Base-by-base conservation (phyloP, 1,139 yeast species). In the Yamadazyma dendronema region DNA sequence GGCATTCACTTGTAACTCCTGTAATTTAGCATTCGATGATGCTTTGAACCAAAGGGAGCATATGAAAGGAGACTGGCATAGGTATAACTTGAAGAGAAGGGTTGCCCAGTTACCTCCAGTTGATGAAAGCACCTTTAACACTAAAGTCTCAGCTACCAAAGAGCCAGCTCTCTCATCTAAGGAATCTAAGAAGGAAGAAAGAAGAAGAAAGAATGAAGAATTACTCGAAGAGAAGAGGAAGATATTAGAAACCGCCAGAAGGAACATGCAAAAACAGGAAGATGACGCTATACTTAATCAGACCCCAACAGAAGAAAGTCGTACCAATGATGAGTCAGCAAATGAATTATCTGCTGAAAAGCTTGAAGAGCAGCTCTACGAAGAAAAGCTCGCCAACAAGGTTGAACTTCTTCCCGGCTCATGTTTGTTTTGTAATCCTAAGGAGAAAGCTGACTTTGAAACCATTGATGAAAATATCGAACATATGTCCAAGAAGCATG, bases 401-500 rank as follows among this genome's bases (percentile, higher is more conserved):
- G 84, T 83, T 16, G 83, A 82, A 23, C 81, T 92, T 32, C 84
- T 94, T 8, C 65, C 79, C 13, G 81, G 81, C 15, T 76, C 81
- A 3, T 90, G 97, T 62, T 68, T 92, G 35, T 89, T 92, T 56
- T 89, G 95, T 49, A 71, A 69, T 39, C 76, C 77, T 36, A 76
- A 78, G 55, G 54, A 57, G 28, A 53, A 62, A 29, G 53, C 61
- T 30, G 41, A 49, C 15, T 62, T 81, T 8, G 56, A 50, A 10
- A 56, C 62, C 17, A 49, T 73, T 23, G 90, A 84, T 34, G 82
- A 75, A 34, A 86, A 84, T 50, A 74, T 84, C 17, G 71, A 71
- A 21, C 95, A 90, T 59, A 83, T 92, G 94, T 80, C 77, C 52
- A 74, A 71, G 43, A 67, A 63, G 28, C 96, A 84, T 59, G 97